Evolutionary conservation across 805 yeast species (phyloP), one percentile per base, ranked within the genome.

Genomic region (Kodamaea lidongshanica): DNA sequence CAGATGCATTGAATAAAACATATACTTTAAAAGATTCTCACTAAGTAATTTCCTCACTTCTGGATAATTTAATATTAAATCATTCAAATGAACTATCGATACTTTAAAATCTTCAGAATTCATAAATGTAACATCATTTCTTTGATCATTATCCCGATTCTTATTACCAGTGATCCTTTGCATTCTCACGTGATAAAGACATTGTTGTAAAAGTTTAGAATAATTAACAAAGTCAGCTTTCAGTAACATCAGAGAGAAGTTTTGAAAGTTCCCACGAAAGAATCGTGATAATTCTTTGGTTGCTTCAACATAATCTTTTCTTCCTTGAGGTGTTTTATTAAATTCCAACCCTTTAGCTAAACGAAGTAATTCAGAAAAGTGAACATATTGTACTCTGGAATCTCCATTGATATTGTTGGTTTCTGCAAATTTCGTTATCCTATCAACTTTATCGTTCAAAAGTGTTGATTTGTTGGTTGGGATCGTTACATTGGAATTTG

Each of bases 111-210:
- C 42, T 14, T 48, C 33, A 26, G 58, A 61, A 32, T 55, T 58
- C 34, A 45, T 40, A 31, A 42, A 40, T 35, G 52, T 54, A 19
- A 40, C 34, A 38, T 40, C 44, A 30, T 35, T 38, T 30, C 41
- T 44, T 38, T 52, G 56, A 40, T 64, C 70, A 25, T 48, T 56
- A 42, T 64, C 70, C 29, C 65, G 40, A 39, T 64, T 61, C 30
- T 51, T 52, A 9, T 40, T 34, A 12, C 52, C 49, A n/a, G 54
- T 39, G 31, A 63, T 50, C 34, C 68, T 45, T 19, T 38, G 36
- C 20, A 53, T 52, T 40, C 68, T 52, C 32, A 53, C 52, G 33
- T 39, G 39, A 40, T 42, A 52, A 16, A 56, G 49, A 4, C 59
- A 44, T 24, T 34, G 36, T 34, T 51, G 48, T 23, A 58, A 40